Percentiles rank a stretch among this genome's conserved stretches.
Conservation (phyloP, 345 rosid species). For the Syzygium oleosum region DNA sequence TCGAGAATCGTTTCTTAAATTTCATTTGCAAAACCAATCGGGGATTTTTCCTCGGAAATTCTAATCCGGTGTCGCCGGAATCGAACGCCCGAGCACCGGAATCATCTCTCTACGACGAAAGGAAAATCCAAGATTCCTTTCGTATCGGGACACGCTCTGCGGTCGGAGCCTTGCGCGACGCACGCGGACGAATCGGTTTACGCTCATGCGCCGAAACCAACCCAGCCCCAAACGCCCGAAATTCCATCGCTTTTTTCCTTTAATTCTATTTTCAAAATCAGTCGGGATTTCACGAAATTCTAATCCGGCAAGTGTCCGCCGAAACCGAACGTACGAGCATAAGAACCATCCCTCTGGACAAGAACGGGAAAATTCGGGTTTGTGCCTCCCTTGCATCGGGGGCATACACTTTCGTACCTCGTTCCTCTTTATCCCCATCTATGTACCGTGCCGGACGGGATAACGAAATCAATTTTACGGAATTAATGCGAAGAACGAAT, state of each 20-base stretch:
- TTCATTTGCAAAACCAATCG: neutral
- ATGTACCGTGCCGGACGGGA: too few species aligned
- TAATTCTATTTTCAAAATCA: neutral
- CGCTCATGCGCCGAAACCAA: neutral
- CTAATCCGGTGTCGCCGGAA: neutral
- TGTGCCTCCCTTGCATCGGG: neutral
- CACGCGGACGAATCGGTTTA: neutral
- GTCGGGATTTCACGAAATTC: neutral
- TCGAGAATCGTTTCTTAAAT: too few species aligned
- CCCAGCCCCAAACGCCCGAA: too few species aligned
- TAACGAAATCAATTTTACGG: too few species aligned
- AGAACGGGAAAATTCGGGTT: fast-evolving
- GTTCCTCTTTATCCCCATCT: too few species aligned
- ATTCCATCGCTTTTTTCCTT: fast-evolving
- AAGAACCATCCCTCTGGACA: neutral
- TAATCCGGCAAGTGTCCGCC: neutral
- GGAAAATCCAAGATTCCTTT: neutral
- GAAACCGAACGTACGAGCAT: fast-evolving
- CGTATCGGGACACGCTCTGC: neutral
- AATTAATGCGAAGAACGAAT: neutral
- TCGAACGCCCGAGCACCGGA: neutral
- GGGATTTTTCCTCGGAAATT: neutral
- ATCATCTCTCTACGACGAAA: neutral
- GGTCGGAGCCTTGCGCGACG: too few species aligned
- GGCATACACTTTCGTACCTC: neutral